A percentile compares a stretch with the other conserved stretches of the same genome.
Evolutionary conservation across 192 early-diverging fungal species (phyloP).

Genomic region (Rhizoclosmatium globosum): DNA sequence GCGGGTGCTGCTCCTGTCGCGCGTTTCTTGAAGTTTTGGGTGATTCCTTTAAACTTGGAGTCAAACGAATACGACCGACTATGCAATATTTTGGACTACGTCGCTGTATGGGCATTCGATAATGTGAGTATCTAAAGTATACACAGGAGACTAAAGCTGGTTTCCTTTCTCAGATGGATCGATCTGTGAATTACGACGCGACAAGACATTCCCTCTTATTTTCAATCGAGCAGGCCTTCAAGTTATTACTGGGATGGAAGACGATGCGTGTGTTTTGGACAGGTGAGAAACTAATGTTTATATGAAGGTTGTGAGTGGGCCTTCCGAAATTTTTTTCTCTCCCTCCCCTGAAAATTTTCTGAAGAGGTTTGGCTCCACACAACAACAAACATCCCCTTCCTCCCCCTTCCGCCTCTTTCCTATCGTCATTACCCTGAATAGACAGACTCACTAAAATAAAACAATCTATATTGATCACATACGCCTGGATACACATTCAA

Average conservation of each 20-base stretch:
- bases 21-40: constrained; percentile 5
- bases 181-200: background rate
- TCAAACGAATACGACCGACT: background rate
- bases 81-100: background rate
- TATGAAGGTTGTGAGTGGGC: no score
- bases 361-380: background rate
- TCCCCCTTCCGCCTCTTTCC: no score
- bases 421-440: no score
- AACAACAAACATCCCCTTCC: no score
- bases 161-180: background rate
- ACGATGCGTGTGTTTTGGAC: background rate
- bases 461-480: no score
- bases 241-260: background rate
- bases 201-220: background rate
- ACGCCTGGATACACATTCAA: no score
- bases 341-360: background rate
- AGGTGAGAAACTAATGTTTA: background rate
- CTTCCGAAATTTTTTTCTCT: no score
- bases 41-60: background rate
- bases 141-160: no score
- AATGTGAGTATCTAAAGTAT: background rate
- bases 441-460: no score
- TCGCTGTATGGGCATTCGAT: background rate
- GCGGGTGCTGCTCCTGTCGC: background rate
- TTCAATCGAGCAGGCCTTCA: background rate